phyloP scores from a whole-genome alignment of 2,329 filamentous ascomycete genomes.

The Coniochaeta prunicola region DNA sequence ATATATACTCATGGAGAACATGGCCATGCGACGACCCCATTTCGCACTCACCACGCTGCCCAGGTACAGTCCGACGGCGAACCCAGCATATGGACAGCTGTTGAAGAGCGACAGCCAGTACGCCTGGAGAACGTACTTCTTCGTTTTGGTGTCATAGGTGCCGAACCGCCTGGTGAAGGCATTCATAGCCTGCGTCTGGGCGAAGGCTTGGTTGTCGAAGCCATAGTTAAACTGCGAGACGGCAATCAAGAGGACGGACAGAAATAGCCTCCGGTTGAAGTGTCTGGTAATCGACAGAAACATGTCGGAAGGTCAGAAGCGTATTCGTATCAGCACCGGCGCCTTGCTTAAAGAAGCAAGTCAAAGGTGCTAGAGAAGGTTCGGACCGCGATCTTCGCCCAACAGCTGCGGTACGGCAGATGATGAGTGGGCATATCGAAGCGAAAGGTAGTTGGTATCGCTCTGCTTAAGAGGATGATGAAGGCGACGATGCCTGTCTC shows the following conservation, averaged over 20 bases:
- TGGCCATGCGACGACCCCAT: conserved; percentile 25
- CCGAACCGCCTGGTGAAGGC: conserved; percentile 27
- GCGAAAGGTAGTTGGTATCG: not conserved
- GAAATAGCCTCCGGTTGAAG: conserved; percentile 12
- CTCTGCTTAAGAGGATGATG: not conserved
- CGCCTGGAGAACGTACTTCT: conserved; percentile 17
- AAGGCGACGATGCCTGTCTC: not conserved
- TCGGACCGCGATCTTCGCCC: not conserved
- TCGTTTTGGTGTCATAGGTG: conserved; percentile 14
- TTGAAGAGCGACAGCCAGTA: conserved; percentile 28
- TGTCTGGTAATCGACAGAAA: not conserved
- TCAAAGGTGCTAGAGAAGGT: not conserved
- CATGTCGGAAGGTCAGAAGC: not conserved
- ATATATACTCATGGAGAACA: conserved; percentile 29
- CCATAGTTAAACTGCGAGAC: conserved; percentile 31
- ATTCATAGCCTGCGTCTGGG: conserved; percentile 29
- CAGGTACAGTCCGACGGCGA: conserved; percentile 19
- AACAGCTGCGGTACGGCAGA: not conserved
- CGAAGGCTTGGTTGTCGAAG: conserved; percentile 28
- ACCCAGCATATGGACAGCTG: conserved; percentile 24
- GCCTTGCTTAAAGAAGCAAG: not conserved
- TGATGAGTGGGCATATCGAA: not conserved
- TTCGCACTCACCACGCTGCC: conserved; percentile 19
- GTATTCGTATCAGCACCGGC: not conserved
- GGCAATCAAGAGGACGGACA: conserved; percentile 18